phyloP scores from a whole-genome alignment of 345 rosid species.

The Lepidium didymum region DNA sequence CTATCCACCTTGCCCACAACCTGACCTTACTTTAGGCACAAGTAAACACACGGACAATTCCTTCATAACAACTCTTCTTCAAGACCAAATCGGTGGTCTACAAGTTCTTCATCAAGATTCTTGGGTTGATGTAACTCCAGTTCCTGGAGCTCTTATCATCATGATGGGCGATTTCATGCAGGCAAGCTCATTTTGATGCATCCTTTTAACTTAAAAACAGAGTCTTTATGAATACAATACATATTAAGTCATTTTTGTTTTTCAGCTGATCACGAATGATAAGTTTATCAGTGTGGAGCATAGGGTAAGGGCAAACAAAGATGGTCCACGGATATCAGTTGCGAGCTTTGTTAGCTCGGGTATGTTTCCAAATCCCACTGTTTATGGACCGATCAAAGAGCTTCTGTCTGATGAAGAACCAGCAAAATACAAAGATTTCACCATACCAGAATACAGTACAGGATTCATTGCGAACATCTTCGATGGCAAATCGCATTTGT shows the following conservation, averaged over 20 bases:
- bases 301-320: background rate
- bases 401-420: slow-evolving; percentile 13
- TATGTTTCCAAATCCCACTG: background rate
- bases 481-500: background rate
- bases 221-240: background rate
- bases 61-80: slow-evolving; percentile 23
- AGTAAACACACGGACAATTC: slow-evolving; percentile 21
- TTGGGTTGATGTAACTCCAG: slow-evolving; percentile 25
- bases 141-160: slow-evolving; percentile 25
- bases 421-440: slow-evolving; percentile 4
- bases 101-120: slow-evolving; percentile 21
- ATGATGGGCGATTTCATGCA: slow-evolving; percentile 29
- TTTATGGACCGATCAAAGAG: slow-evolving; percentile 21
- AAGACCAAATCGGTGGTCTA: slow-evolving; percentile 32
- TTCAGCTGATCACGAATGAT: slow-evolving; percentile 5
- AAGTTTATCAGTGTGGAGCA: slow-evolving; percentile 1
- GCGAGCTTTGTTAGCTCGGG: slow-evolving; percentile 15
- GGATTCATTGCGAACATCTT: background rate
- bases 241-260: background rate
- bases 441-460: slow-evolving; percentile 14
- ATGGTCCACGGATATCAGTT: slow-evolving; percentile 7
- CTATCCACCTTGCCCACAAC: slow-evolving; percentile 33
- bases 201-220: background rate
- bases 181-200: background rate
- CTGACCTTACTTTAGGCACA: slow-evolving; percentile 25